These are phyloP conservation scores for Fusarium brachygibbosum DNA, from an alignment of 2,329 filamentous ascomycete species.

Conservation along the genomic window DNA sequence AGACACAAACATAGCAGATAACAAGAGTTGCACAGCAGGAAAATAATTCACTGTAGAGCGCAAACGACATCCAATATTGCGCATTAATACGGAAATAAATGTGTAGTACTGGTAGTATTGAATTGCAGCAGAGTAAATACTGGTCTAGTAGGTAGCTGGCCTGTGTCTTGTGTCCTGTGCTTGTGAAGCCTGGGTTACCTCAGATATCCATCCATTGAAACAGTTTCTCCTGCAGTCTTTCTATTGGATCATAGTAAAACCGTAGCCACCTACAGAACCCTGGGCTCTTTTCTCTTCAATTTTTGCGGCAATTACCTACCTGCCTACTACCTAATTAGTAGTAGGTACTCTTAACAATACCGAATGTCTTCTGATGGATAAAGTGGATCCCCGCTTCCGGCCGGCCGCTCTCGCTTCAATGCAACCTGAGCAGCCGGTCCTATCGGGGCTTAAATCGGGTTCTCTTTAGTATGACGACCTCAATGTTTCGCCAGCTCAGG, in stretches of 20 bases:
- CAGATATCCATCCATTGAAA: neutral
- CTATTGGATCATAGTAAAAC: slow-evolving; percentile 15
- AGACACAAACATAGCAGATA: neutral
- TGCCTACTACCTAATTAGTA: neutral
- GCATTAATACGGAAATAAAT: neutral
- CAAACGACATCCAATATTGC: neutral
- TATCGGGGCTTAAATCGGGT: slow-evolving; percentile 35
- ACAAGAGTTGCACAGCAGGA: neutral
- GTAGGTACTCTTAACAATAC: neutral
- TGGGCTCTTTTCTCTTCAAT: neutral
- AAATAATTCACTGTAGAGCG: neutral
- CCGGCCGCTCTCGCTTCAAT: slow-evolving; percentile 40
- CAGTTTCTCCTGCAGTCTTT: neutral
- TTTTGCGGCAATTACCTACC: slow-evolving; percentile 8
- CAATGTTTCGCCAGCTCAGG: slow-evolving; percentile 13
- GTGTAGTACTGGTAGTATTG: neutral
- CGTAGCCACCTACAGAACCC: neutral
- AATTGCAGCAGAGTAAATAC: too few species aligned
- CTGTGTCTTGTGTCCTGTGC: neutral
- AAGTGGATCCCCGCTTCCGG: slow-evolving; percentile 33
- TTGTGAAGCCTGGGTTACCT: neutral
- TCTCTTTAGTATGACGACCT: slow-evolving; percentile 29
- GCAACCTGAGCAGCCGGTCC: slow-evolving; percentile 29
- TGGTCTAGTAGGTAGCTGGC: neutral
- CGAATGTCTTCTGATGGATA: slow-evolving; percentile 23